Evolutionary conservation across 2,329 filamentous ascomycete species (phyloP).

Genomic region (Aspergillus hiratsukae): DNA sequence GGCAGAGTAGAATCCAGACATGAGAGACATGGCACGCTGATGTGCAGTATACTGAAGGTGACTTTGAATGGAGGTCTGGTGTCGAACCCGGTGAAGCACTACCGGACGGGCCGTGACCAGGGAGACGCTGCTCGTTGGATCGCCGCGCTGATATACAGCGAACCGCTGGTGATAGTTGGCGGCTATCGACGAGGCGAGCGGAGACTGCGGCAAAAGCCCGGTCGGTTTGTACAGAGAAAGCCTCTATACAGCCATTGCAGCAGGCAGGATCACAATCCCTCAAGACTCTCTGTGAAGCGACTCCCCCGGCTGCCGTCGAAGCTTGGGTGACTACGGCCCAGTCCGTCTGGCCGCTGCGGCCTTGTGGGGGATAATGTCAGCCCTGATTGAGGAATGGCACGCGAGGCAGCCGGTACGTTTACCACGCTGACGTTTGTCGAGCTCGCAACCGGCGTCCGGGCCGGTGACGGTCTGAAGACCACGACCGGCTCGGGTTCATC

Average conservation of each 20-base stretch:
- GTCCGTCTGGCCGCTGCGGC: slow-evolving; percentile 31
- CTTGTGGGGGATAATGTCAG: slow-evolving; percentile 23
- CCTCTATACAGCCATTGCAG: slow-evolving; percentile 3
- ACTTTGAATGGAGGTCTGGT: neutral
- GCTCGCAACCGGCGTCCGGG: slow-evolving; percentile 39
- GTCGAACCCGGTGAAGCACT: neutral
- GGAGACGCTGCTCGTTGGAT: neutral
- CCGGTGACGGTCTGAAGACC: slow-evolving; percentile 41
- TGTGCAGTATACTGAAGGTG: neutral
- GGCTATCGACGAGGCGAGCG: neutral
- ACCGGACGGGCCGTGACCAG: neutral
- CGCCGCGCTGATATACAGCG: neutral
- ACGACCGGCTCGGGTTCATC: slow-evolving; percentile 26
- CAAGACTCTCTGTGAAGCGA: slow-evolving; percentile 40
- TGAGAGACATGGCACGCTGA: neutral
- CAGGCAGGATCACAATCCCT: slow-evolving; percentile 9
- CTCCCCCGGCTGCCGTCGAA: slow-evolving; percentile 44
- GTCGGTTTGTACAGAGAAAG: neutral
- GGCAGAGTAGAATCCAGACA: slow-evolving; percentile 8
- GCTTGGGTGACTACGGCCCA: slow-evolving; percentile 40
- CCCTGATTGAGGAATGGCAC: slow-evolving; percentile 22
- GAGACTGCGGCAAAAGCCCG: neutral
- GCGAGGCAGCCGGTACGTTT: slow-evolving; percentile 21
- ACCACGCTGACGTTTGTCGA: slow-evolving; percentile 25
- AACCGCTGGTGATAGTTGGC: no score